Percentiles rank a stretch among this genome's conserved stretches.
These are phyloP conservation scores for Clitopilus hobsonii DNA, from an alignment of 768 basidiomycete genomes.

Conservation along the genomic window DNA sequence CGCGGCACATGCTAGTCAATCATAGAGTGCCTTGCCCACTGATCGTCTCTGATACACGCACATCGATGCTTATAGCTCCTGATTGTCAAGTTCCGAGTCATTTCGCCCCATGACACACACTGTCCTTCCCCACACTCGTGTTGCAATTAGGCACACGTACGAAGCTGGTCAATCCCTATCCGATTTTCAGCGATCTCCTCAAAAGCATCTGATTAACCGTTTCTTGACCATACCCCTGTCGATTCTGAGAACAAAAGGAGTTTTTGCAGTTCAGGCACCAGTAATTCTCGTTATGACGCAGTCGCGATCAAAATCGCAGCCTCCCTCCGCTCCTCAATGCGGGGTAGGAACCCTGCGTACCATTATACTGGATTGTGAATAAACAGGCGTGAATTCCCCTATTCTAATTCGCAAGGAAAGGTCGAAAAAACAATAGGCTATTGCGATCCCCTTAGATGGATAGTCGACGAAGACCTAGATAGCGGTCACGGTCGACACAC, in stretches of 20 bases:
- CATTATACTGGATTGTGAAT: no score
- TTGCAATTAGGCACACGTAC: not conserved
- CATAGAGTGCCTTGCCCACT: no score
- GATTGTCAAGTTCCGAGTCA: not conserved
- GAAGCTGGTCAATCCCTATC: not conserved
- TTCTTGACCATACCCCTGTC: not conserved
- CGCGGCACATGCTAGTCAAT: no score
- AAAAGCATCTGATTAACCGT: not conserved
- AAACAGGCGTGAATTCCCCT: no score
- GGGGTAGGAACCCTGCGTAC: no score
- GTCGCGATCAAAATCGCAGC: not conserved
- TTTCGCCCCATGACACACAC: not conserved
- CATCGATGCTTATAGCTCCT: not conserved
- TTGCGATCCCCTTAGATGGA: no score
- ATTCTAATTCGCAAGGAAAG: no score
- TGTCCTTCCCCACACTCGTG: not conserved
- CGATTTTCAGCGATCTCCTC: not conserved
- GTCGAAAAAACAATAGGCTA: no score
- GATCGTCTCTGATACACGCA: not conserved
- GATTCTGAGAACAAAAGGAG: not conserved
- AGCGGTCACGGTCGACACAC: no score
- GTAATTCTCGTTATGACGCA: not conserved
- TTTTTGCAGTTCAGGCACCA: not conserved
- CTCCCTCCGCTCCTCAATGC: not conserved
- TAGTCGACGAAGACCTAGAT: no score